phyloP scores from a whole-genome alignment of 768 basidiomycete species.

The Leccinellum albellum region DNA sequence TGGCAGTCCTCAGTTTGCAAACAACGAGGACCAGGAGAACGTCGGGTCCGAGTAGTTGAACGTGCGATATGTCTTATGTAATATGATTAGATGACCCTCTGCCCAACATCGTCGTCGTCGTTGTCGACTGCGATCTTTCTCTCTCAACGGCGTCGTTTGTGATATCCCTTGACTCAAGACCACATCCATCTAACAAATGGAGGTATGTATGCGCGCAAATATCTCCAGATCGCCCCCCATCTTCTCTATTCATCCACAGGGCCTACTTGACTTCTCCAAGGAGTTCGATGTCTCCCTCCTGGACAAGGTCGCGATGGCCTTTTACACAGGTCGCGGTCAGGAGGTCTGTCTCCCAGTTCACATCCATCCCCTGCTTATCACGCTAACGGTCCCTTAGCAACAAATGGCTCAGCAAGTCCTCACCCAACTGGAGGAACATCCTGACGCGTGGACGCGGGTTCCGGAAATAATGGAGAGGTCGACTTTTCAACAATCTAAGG shows the following conservation, averaged over 20 bases:
- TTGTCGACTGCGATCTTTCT: slow-evolving; percentile 9
- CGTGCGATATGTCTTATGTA: slow-evolving; percentile 30
- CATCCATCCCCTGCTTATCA: not conserved
- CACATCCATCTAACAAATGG: slow-evolving; percentile 30
- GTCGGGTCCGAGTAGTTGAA: not conserved
- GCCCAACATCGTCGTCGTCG: slow-evolving; percentile 29
- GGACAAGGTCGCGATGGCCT: slow-evolving; percentile 90
- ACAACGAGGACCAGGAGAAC: not conserved
- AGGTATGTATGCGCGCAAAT: slow-evolving; percentile 26
- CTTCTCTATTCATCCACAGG: slow-evolving; percentile 40
- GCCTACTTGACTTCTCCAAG: slow-evolving; percentile 86
- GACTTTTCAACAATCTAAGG: slow-evolving; percentile 83
- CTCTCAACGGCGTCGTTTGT: slow-evolving; percentile 5
- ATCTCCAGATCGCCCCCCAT: not conserved
- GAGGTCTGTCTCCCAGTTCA: slow-evolving; percentile 54
- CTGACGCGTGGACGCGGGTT: slow-evolving; percentile 96
- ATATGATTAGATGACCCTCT: slow-evolving; percentile 37
- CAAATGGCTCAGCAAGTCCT: slow-evolving; percentile 90
- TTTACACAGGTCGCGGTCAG: slow-evolving; percentile 80
- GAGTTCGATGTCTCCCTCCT: slow-evolving; percentile 91
- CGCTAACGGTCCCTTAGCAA: slow-evolving; percentile 56
- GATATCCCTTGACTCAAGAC: slow-evolving; percentile 5
- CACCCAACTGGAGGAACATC: slow-evolving; percentile 94
- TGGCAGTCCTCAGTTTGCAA: not conserved
- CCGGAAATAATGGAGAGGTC: slow-evolving; percentile 89